Base-by-base conservation (phyloP, 2,329 filamentous ascomycete genomes). In the Penicillium hesseltinei region DNA sequence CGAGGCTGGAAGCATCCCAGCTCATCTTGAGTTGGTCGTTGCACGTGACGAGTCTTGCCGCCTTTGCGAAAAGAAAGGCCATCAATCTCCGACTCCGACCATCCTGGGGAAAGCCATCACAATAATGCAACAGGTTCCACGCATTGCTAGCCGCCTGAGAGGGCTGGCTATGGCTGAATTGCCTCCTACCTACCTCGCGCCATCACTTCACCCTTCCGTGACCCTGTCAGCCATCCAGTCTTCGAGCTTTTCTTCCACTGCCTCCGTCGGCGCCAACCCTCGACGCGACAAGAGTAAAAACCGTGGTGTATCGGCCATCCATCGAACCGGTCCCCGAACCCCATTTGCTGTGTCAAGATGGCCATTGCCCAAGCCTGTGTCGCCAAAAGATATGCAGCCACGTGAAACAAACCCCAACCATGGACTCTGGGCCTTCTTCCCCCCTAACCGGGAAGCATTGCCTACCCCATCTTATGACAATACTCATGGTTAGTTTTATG, bases 401-500 rank as follows among this genome's bases (percentile, higher is more conserved):
- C 73, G 71, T n/a, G 48, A 83, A 61, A 82, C 80, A 35, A 88
- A 91, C 71, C 81, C 85, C 29, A 78, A 92, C 63, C 94, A 99
- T 76, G 93, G 92, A 31, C 86, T 99, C 11, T 97, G 90, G 89
- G 88, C 85, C 1, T 99, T 99, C 78, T 97, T 99, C 77, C 86
- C 88, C 68, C 81, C 82, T 61, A 82, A 87, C 62, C 84, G 84
- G 62, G 84, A 86, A 69, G 77, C 87, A n/a, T 74, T 96, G 68
- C 82, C 83, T 66, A 87, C 87, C 8, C 92, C 92, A 5, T 82
- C 85, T 36, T 87, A 93, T 64, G 86, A 89, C 55, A 73, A 81
- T 49, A 79, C 84, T 62, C 88, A 94, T 74, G 94, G 84, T 85
- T 75, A 62, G 77, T 29, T 19, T 7, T 4, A 8, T 25, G 1